Evolutionary conservation across 495 filamentous ascomycete species (phyloP), one percentile per base, ranked within the genome.

Genomic region (Lasiosphaeriaceae sp.): DNA sequence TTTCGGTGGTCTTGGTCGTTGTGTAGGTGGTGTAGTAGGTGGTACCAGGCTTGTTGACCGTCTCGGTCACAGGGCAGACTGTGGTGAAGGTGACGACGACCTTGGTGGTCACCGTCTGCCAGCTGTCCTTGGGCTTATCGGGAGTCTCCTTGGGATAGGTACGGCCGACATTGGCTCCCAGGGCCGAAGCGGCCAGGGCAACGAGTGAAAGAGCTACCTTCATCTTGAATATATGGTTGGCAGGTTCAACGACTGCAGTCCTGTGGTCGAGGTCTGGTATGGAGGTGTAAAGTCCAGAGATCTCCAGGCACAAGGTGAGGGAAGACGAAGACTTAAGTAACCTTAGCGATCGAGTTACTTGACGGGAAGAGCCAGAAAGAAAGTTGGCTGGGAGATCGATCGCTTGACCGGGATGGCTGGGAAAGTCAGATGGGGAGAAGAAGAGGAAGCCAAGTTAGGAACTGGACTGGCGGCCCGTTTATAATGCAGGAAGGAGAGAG

Each of bases 331-430:
- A 60, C 49, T 71, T 60, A 67, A 71, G 72, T 70, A 76, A 71
- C 72, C 71, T 74, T 73, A 75, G 66, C 72, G 74, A 78, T 75
- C 56, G 74, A 73, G 71, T 73, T 70, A 75, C 70, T 71, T 62
- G 54, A 76, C 71, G 14, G 35, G 22, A 61, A 24, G 35, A 23
- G 54, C 20, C 50, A 61, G 39, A 39, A 55, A 52, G 49, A 55
- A n/a, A 58, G 66, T 50, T 70, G 57, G 53, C 53, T 60, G 54
- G 59, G 60, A 57, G 57, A 31, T 31, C 56, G 57, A 31, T 31
- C 56, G 49, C 39, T 57, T 52, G 54, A 62, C 51, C 54, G 49
- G 60, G 63, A 66, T 48, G 62, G 54, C 52, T 60, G 54, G 57
- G 39, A 20, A n/a, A 55, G 39, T 43, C 39, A 17, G 23, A 44